Evolutionary conservation across 768 basidiomycete species (phyloP), one percentile per base, ranked within the genome.

Genomic region (Pleurotus salmoneostramineus): DNA sequence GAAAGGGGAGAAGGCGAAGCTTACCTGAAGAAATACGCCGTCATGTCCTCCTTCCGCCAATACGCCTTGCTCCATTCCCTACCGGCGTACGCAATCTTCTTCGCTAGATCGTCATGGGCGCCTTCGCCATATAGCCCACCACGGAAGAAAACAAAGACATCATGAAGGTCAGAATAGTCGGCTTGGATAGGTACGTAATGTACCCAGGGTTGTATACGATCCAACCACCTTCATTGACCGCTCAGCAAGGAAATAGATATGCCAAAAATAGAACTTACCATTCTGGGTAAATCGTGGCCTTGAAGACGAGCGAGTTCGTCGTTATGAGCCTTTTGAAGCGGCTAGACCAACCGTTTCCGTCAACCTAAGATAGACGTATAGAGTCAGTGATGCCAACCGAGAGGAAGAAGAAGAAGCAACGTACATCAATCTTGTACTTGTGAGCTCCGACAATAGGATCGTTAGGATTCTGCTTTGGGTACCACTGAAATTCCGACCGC

Each of bases 181-280:
- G 84, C 66, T 58, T 82, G 79, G 3, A 88, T 70, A 3, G 87
- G 87, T 0, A 88, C 78, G 62, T 88, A 89, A 64, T 88, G 87
- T 1, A 88, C 79, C 86, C 87, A 88, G 0, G 86, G 82, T 55
- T 77, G 78, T 49, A 81, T 72, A 17, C 83, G 76, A 40, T 83
- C 81, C 8, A 70, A 69, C 62, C 72, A 84, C 82, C 82, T 82
- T 49, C 21, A 45, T 8, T 45, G 31, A 42, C 21, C 21, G 21
- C 5, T 31, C 43, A 15, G 33, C 35, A 54, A 31, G 10, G 50
- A 4, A 35, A 51, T 50, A 40, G 11, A 40, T 14, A 31, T 17
- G 4, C 15, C 2, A 33, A 4, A 12, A 6, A 14, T 35, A 40
- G 15, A 21, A 15, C 35, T 8, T 68, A 84, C 87, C 87, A 89